Evolutionary conservation across 768 basidiomycete genomes (phyloP), one percentile per base, ranked within the genome.

Genomic region (Coprinellus micaceus): DNA sequence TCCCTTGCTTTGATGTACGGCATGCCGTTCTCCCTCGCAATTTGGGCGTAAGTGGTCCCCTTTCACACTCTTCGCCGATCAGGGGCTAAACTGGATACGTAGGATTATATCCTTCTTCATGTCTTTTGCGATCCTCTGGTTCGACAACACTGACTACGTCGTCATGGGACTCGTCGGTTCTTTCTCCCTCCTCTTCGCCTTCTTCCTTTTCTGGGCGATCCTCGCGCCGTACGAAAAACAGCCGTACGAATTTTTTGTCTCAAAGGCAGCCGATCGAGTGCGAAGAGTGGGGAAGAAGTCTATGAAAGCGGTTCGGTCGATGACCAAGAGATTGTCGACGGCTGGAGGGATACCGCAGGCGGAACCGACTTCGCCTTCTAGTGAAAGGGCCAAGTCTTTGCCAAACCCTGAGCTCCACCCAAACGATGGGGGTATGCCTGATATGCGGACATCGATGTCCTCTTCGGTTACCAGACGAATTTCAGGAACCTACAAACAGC

Each of bases 51-150:
- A 22, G 60, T 52, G 33, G 6, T 33, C 29, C 19, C 25, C 29
- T 22, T 12, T 13, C 33, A 5, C 19, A 2, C 15, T 7, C 12
- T 48, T 47, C 10, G 22, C 12, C 15, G 17, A 11, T 13, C 33
- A 13, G 15, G 11, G 13, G 28, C 53, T 54, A 21, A 28, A 7
- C 7, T 40, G 3, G 19, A 29, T 41, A 43, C 40, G 1, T 21
- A 69, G 68, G 21, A 63, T 63, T 41, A 41, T 65, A 13, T 61
- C 64, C 4, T 67, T 69, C 50, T 60, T 69, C 19, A 44, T 53
- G 26, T 63, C 68, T n/a, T 64, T 69, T 48, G 58, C 62, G 4
- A 48, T 60, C 29, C 57, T 64, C 54, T 66, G 65, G 41, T 59
- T 59, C 40, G 46, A 41, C n/a, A 54, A 58, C 7, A 50, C 47